Evolutionary conservation across 2,329 filamentous ascomycete species (phyloP).

Genomic region (Apiospora phragmitis): DNA sequence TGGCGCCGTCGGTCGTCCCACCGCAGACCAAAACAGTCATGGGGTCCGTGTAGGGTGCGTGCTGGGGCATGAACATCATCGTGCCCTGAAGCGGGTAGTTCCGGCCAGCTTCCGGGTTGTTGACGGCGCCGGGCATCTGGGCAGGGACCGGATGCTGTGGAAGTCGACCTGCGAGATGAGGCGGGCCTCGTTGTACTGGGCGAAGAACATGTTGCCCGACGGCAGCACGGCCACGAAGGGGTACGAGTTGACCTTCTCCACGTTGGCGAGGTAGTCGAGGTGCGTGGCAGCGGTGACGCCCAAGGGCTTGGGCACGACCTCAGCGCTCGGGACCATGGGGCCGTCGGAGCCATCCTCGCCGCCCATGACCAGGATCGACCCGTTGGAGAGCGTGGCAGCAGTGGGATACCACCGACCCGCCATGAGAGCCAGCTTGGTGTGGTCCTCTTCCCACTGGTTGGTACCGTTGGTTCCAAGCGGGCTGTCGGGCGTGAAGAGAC

Average conservation of each 20-base stretch:
- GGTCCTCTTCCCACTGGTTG: slow-evolving; percentile 58
- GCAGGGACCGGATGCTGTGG: slow-evolving; percentile 47
- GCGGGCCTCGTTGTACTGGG: slow-evolving; percentile 59
- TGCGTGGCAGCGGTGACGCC: slow-evolving; percentile 38
- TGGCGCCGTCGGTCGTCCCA: slow-evolving; percentile 50
- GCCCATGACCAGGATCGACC: slow-evolving; percentile 55
- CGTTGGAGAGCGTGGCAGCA: slow-evolving; percentile 54
- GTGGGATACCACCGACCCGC: slow-evolving; percentile 56
- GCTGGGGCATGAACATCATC: slow-evolving; percentile 54
- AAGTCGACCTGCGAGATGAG: slow-evolving; percentile 54
- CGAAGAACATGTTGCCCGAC: slow-evolving; percentile 54
- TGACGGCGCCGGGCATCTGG: slow-evolving; percentile 55
- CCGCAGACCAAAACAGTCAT: slow-evolving; percentile 56
- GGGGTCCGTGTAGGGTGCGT: slow-evolving; percentile 50
- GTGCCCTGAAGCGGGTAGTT: slow-evolving; percentile 60
- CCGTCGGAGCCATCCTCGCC: slow-evolving; percentile 55
- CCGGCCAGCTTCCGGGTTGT: slow-evolving; percentile 50
- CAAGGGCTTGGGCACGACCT: slow-evolving; percentile 51
- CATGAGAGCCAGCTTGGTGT: slow-evolving; percentile 45
- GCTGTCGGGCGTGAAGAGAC: slow-evolving; percentile 58
- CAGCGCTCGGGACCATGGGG: slow-evolving; percentile 50
- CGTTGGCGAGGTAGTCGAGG: slow-evolving; percentile 54
- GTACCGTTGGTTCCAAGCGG: slow-evolving; percentile 45
- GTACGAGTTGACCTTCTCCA: slow-evolving; percentile 61
- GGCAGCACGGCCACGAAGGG: slow-evolving; percentile 56